Evolutionary conservation across 257 asterid genomes (phyloP), one percentile per base, ranked within the genome.

Genomic region (Nyctanthes arbortristis): DNA sequence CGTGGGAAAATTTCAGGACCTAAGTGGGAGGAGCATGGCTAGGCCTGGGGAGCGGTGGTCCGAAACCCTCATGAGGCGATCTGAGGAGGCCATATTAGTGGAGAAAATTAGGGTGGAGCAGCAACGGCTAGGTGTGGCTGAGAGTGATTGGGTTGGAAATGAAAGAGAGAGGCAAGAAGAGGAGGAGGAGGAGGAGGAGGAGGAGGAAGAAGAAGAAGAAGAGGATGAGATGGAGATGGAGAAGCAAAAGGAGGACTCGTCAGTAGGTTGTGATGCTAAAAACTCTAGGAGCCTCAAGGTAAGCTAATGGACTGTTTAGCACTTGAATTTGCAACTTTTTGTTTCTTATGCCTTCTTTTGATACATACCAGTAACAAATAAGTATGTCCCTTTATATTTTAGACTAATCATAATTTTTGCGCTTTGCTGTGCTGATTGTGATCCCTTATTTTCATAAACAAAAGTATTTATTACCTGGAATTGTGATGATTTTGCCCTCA

Each of bases 1-100:
- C 78, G 72, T 93, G 8, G 98, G 98, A 55, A 86, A 81, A 84
- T 93, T 93, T 86, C 98, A 93, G 80, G 98, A 93, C 70, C 87
- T 75, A 12, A 83, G 77, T 74, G 97, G 96, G 52, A 87, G 98
- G 88, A 75, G 89, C 59, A 91, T 93, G 98, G 88, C 91, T 2
- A 83, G 98, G 83, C 98, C 98, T 3, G 98, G 98, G 71, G 98
- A 93, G 65, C 83, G 96, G 73, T 93, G 98, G 98, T 91, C 95
- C 0, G 97, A 93, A 73, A 93, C 98, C 0, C 84, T 93, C 55
- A 85, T 93, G 78, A 87, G 98, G 78, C 85, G 75, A 43, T 81
- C 91, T 0, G 98, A 93, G 72, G 98, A 93, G 81, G 96, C 94
- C 0, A 37, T 84, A 59, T 84, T 93, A 80, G 78, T 93, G 75